These are phyloP conservation scores for Mycena indigotica DNA, from an alignment of 768 basidiomycete genomes.

Conservation along the genomic window DNA sequence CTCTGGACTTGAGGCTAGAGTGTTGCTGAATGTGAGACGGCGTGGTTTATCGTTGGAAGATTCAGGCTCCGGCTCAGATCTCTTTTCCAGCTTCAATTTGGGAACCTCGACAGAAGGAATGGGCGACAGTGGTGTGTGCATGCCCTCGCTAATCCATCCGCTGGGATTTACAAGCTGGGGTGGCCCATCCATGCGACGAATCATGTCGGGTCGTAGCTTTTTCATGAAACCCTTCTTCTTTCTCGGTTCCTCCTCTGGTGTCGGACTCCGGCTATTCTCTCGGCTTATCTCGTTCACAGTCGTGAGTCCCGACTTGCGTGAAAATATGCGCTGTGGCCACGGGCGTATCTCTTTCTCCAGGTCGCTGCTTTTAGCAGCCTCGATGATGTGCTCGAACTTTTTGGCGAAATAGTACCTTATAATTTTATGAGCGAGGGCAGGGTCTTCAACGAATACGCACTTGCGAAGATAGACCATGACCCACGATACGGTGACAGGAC, in stretches of 20 bases:
- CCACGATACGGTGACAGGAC: conserved; percentile 79
- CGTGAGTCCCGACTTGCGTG: conserved; percentile 30
- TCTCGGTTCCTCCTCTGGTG: conserved; percentile 14
- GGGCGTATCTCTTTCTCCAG: conserved; percentile 24
- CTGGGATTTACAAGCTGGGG: conserved; percentile 75
- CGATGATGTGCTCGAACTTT: conserved; percentile 65
- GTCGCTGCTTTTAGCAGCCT: conserved; percentile 37
- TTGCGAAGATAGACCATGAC: conserved; percentile 78
- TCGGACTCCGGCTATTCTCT: conserved; percentile 9
- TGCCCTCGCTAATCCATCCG: conserved; percentile 63
- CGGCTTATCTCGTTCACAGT: conserved; percentile 27
- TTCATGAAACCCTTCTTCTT: conserved; percentile 31
- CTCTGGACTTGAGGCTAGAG: conserved; percentile 16
- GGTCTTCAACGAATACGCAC: conserved; percentile 37
- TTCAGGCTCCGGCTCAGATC: not conserved
- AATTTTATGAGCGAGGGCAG: not conserved
- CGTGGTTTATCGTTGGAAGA: conserved; percentile 10
- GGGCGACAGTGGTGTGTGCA: conserved; percentile 26
- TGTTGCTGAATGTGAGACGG: conserved; percentile 26
- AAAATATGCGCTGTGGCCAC: conserved; percentile 35
- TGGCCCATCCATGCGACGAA: conserved; percentile 67
- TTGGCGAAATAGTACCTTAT: conserved; percentile 70
- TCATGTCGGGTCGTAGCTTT: conserved; percentile 71
- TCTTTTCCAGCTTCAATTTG: not conserved
- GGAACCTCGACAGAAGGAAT: conserved; percentile 1